Percentiles rank a stretch among this genome's conserved stretches.
These are phyloP conservation scores for Neofusicoccum umdonicola DNA, from an alignment of 2,329 filamentous ascomycete species.

Conservation along the genomic window DNA sequence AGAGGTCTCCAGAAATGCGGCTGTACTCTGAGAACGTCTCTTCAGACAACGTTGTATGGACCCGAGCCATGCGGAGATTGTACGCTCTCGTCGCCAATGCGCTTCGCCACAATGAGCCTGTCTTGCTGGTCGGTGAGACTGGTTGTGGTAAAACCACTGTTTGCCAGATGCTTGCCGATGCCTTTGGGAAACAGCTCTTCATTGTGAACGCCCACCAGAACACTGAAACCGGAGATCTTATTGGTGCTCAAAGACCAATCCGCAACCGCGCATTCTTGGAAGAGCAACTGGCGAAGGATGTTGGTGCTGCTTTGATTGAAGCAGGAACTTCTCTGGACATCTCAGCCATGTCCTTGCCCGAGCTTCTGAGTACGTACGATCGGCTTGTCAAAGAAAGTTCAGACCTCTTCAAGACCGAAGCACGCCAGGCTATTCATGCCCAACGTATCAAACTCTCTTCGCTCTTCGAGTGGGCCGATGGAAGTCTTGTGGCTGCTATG, in stretches of 20 bases:
- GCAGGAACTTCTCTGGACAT: background rate
- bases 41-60: conserved; percentile 72
- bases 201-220: conserved; percentile 98
- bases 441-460: conserved; percentile 67
- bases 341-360: conserved; percentile 22
- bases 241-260: conserved; percentile 89
- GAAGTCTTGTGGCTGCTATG: conserved; percentile 92
- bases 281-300: conserved; percentile 61
- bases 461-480: conserved; percentile 95
- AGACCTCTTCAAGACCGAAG: conserved; percentile 45
- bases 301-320: conserved; percentile 44
- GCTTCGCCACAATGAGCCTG: conserved; percentile 85
- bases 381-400: conserved; percentile 46
- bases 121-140: conserved; percentile 92
- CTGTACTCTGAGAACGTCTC: conserved; percentile 28
- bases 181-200: conserved; percentile 70
- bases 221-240: conserved; percentile 93
- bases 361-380: conserved; percentile 61
- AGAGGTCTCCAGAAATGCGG: conserved; percentile 36
- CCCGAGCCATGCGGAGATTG: conserved; percentile 85
- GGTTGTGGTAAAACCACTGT: conserved; percentile 98
- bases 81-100: conserved; percentile 88
- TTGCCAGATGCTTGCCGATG: conserved; percentile 85
- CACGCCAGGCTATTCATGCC: conserved; percentile 26
- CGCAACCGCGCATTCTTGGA: conserved; percentile 77